phyloP scores from a whole-genome alignment of 2,329 filamentous ascomycete genomes.

The Trichoderma atroviride region DNA sequence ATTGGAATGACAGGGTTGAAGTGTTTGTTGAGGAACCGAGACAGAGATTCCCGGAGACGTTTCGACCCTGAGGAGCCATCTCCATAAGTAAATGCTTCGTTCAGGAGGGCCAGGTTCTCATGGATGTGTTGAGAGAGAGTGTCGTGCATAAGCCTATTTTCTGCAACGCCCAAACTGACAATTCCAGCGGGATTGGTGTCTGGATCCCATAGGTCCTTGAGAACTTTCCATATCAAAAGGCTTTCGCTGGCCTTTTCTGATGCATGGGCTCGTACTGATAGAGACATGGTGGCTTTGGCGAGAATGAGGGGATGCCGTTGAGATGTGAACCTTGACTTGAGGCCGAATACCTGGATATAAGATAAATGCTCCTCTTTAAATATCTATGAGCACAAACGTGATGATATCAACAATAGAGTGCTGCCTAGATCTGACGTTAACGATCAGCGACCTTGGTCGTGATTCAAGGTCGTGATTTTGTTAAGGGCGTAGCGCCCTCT shows the following conservation, averaged over 20 bases:
- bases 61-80: conserved; percentile 45
- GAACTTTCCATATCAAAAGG: conserved; percentile 44
- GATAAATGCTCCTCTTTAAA: rapidly evolving
- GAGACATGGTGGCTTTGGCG: conserved; percentile 16
- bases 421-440: background rate
- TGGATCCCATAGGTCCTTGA: conserved; percentile 48
- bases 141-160: conserved; percentile 55
- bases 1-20: conserved; percentile 37
- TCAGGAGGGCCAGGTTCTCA: conserved; percentile 39
- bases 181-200: conserved; percentile 47
- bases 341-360: background rate
- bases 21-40: conserved; percentile 41
- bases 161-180: conserved; percentile 54
- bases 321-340: background rate
- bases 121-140: conserved; percentile 48
- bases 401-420: background rate
- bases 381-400: no score
- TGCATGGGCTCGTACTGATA: conserved; percentile 12
- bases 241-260: conserved; percentile 9
- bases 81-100: conserved; percentile 44
- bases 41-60: conserved; percentile 36
- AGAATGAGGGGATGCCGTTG: background rate
- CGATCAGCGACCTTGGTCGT: background rate
- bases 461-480: background rate
- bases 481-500: conserved; percentile 13